A percentile compares a stretch with the other conserved stretches of the same genome.
Evolutionary conservation across 768 basidiomycete genomes (phyloP).

Genomic region (Lentinus brumalis): DNA sequence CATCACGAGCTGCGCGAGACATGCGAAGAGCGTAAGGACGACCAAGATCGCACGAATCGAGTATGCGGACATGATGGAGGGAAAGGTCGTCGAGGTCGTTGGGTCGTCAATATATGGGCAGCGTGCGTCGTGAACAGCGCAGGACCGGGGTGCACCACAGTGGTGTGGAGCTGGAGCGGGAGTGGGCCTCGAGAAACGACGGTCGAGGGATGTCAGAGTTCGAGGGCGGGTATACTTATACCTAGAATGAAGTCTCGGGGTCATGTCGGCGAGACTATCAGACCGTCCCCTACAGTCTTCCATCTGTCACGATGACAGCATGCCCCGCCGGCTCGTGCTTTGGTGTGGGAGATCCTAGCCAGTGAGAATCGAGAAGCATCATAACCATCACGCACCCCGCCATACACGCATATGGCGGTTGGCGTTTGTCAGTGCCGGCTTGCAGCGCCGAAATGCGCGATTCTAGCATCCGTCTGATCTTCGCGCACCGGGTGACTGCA

Average conservation of each 20-base stretch:
- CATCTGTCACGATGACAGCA: too few species aligned
- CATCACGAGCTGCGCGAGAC: slow-evolving; percentile 3
- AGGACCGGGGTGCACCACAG: too few species aligned
- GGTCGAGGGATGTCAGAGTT: background rate
- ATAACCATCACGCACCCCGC: too few species aligned
- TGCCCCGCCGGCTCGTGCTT: background rate
- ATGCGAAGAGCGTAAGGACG: slow-evolving; percentile 8
- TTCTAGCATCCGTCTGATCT: too few species aligned
- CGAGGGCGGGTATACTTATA: background rate
- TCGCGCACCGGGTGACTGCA: too few species aligned
- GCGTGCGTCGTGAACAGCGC: slow-evolving; percentile 1
- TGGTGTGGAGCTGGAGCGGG: background rate
- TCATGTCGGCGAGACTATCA: background rate
- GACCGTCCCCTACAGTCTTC: background rate
- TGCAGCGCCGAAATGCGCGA: too few species aligned
- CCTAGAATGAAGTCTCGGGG: background rate
- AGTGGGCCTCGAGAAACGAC: background rate
- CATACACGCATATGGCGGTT: too few species aligned
- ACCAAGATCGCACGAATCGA: slow-evolving; percentile 3
- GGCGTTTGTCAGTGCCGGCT: too few species aligned
- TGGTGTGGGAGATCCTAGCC: background rate
- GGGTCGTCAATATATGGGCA: background rate
- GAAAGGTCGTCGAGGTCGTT: background rate
- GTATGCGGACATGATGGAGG: background rate
- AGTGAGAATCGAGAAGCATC: too few species aligned